phyloP scores from a whole-genome alignment of 225 moss, liverwort and hornwort genomes.

The Thuidium tamariscinum region DNA sequence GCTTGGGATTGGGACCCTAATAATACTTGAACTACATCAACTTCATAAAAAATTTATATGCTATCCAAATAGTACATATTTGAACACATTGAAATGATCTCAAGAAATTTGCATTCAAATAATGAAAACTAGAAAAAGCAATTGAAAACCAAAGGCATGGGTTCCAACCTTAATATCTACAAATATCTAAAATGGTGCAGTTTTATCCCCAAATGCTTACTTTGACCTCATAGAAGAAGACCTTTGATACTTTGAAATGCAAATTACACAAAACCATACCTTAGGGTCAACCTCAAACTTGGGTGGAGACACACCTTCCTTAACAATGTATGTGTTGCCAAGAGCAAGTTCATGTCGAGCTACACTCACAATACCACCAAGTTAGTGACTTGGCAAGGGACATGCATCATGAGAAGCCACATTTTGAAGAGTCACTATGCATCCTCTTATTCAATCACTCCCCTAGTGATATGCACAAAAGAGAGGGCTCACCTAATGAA shows the following conservation, averaged over 20 bases:
- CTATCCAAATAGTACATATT: neutral
- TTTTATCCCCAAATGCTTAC: too few relatives aligned
- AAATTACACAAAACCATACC: constrained; percentile 16
- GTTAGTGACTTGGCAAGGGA: neutral
- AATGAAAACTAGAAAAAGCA: neutral
- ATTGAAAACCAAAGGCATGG: neutral
- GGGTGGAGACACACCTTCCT: constrained; percentile 41
- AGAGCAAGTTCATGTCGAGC: constrained; percentile 77
- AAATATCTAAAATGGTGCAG: too few relatives aligned
- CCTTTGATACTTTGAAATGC: neutral
- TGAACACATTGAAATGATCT: neutral
- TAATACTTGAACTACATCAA: neutral
- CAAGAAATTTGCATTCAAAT: neutral
- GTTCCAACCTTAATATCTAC: neutral
- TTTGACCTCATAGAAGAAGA: neutral
- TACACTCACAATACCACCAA: neutral
- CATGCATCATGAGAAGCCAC: neutral
- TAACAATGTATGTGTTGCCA: constrained; percentile 59
- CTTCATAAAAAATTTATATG: neutral
- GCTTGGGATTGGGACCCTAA: neutral
- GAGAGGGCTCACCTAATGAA: neutral
- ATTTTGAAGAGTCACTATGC: too few relatives aligned
- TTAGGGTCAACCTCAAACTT: constrained; percentile 35
- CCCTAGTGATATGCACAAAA: neutral
- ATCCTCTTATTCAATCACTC: neutral